Conservation (phyloP, 2,329 filamentous ascomycete species). For the Colletotrichum plurivorum region DNA sequence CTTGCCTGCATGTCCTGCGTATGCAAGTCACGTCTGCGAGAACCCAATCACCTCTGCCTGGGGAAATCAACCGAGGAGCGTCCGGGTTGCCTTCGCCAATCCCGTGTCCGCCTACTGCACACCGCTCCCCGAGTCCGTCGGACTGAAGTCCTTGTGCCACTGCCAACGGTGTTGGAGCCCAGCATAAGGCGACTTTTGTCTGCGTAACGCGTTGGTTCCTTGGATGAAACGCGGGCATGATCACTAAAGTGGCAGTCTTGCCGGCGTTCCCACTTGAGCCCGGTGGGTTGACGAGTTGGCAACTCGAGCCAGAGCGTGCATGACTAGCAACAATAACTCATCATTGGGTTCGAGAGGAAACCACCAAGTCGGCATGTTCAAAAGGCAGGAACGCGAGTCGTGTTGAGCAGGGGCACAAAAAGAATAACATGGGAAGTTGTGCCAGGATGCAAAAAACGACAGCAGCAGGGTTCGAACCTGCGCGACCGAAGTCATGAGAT, state of each 20-base stretch:
- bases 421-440: background rate
- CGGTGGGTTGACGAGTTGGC: background rate
- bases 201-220: background rate
- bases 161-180: too few species aligned
- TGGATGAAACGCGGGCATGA: background rate
- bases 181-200: background rate
- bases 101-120: background rate
- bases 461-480: conserved; percentile 42
- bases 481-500: conserved; percentile 39
- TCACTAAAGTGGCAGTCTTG: background rate
- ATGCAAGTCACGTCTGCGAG: too few species aligned
- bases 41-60: too few species aligned
- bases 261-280: background rate
- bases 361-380: background rate
- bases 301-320: background rate
- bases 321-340: background rate
- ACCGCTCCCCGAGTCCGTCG: background rate
- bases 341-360: background rate
- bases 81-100: conserved; percentile 15
- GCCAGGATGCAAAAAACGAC: conserved; percentile 8
- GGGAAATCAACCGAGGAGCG: background rate
- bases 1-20: too few species aligned
- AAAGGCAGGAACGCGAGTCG: background rate
- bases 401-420: background rate
- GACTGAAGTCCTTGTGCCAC: background rate